Evolutionary conservation across 768 basidiomycete species (phyloP).

Genomic region (Chalciporus pseudorubinellus): DNA sequence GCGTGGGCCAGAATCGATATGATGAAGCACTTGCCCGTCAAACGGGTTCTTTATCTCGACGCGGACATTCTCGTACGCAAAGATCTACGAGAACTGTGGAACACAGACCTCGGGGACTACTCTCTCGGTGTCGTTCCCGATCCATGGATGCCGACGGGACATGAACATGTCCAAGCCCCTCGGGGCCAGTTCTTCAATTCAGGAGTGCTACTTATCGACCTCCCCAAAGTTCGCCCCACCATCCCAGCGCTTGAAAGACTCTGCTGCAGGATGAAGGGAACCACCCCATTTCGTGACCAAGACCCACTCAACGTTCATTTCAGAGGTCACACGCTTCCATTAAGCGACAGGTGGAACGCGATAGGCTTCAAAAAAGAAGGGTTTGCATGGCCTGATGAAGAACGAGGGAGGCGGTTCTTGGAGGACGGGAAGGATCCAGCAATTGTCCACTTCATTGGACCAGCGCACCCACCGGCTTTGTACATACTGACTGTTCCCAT

Average conservation of each 20-base stretch:
- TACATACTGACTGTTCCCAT: conserved; percentile 45
- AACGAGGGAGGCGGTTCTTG: conserved; percentile 31
- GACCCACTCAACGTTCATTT: conserved; percentile 49
- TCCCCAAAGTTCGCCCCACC: conserved; percentile 34
- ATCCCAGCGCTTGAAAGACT: conserved; percentile 25
- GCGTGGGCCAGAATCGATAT: conserved; percentile 50
- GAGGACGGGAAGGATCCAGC: conserved; percentile 36
- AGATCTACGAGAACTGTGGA: conserved; percentile 42
- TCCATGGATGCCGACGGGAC: conserved; percentile 45
- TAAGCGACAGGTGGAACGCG: conserved; percentile 48
- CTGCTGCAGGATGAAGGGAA: conserved; percentile 21
- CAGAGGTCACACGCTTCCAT: conserved; percentile 34
- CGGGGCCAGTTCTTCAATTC: conserved; percentile 47
- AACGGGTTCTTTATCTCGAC: conserved; percentile 48
- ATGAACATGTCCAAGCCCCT: conserved; percentile 28
- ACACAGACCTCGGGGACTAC: conserved; percentile 39
- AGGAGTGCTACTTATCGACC: conserved; percentile 48
- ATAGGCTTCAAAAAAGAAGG: conserved; percentile 44
- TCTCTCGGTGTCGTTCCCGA: conserved; percentile 43
- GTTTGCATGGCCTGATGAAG: conserved; percentile 38
- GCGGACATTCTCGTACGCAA: conserved; percentile 44
- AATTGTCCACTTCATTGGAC: conserved; percentile 55
- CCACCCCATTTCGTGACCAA: conserved; percentile 40
- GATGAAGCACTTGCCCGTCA: conserved; percentile 40
- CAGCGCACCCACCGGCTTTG: conserved; percentile 41